Evolutionary conservation across 2,329 filamentous ascomycete genomes (phyloP), one percentile per base, ranked within the genome.

Genomic region (Didymella exigua): DNA sequence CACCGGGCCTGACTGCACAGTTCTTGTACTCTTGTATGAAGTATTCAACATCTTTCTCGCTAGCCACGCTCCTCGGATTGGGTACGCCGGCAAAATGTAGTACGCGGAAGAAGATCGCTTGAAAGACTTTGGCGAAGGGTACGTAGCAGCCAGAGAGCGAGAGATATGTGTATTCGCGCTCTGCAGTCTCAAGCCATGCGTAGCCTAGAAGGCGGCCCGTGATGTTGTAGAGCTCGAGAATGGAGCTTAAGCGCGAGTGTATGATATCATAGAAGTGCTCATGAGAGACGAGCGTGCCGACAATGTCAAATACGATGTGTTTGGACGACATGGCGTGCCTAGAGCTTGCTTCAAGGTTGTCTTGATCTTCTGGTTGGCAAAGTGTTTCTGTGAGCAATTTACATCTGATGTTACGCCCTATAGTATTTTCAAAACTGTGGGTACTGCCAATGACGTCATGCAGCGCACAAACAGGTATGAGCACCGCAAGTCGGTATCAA

Each of bases 121-220:
- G 56, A 56, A 82, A 77, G 16, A 82, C 65, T 6, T 76, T 69
- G 23, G 71, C 74, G 67, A 79, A 83, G 7, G 72, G 68, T 1
- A 65, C 68, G 56, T 83, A 82, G 10, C 74, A 70, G 1, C 73
- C 76, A 0, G 76, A 78, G 7, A 82, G 71, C 30, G 73, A 77
- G 1, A 83, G 74, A 54, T 78, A 82, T 0, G 78, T 83, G 60
- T 79, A 83, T 55, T 84, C 80, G 16, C 77, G 74, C 61, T 83
- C 81, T 0, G 78, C 72, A 0, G 71, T 74, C 37, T 78, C 78
- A 56, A 81, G 71, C 81, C 79, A 83, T 3, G 73, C 63, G 61
- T 75, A 81, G 21, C 77, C 79, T 11, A 83, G 76, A 21, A 78
- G 70, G 24, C 73, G 72, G 0, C 79, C 66, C 7, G 73, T 75